A percentile compares a stretch with the other conserved stretches of the same genome.
Conservation (phyloP, 2,329 filamentous ascomycete species). For the Ophiostoma piceae region DNA sequence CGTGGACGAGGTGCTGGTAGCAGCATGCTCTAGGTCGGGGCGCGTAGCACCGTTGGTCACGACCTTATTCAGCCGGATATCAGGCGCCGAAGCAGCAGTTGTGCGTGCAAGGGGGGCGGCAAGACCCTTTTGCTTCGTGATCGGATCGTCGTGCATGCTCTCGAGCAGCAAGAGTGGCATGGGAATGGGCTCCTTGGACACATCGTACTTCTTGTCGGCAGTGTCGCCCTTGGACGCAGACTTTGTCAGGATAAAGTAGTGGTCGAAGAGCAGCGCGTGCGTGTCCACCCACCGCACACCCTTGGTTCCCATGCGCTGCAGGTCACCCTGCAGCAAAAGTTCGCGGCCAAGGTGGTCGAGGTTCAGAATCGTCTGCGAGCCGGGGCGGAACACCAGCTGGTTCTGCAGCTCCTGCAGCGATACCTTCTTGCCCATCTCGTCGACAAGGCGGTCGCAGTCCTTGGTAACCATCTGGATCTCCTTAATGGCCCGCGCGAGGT, state of each 20-base stretch:
- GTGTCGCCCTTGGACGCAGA: constrained; percentile 63
- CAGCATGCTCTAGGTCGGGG: constrained; percentile 60
- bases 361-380: constrained; percentile 85
- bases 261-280: constrained; percentile 89
- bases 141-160: constrained; percentile 84
- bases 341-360: constrained; percentile 90
- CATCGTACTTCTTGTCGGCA: constrained; percentile 82
- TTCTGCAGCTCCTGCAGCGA: constrained; percentile 76
- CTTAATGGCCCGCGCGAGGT: constrained; percentile 75
- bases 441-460: constrained; percentile 89
- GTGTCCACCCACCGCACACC: constrained; percentile 92
- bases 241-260: constrained; percentile 92
- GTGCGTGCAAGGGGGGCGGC: constrained; percentile 56
- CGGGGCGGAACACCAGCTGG: constrained; percentile 78
- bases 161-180: constrained; percentile 95
- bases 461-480: constrained; percentile 86
- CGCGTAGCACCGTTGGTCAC: constrained; percentile 43
- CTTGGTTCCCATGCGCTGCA: constrained; percentile 82
- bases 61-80: constrained; percentile 54
- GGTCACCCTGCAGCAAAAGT: constrained; percentile 79
- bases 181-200: constrained; percentile 89
- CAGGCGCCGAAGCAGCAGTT: constrained; percentile 53
- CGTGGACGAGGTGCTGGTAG: constrained; percentile 60
- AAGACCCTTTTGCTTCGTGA: constrained; percentile 75
- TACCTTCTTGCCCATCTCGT: constrained; percentile 86